Evolutionary conservation across 495 filamentous ascomycete species (phyloP), one percentile per base, ranked within the genome.

Genomic region (Xylaria sp.): DNA sequence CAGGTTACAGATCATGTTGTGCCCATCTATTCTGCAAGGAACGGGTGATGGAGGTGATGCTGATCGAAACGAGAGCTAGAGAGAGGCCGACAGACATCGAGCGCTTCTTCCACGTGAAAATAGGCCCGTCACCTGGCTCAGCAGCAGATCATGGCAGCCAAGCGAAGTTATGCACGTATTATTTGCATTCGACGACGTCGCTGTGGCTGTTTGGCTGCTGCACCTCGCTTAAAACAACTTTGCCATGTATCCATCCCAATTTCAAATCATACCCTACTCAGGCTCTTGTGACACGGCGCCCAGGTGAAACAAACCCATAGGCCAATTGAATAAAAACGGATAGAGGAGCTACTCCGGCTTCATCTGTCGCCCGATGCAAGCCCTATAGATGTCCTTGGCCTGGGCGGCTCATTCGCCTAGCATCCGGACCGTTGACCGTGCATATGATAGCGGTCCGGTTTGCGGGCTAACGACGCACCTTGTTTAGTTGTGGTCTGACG

Each of bases 131-230:
- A 41, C 33, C 29, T 2, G 24, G 41, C 41, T 46, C 9, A 31
- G 48, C 40, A 26, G 40, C 15, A 48, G 26, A 62, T 26, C 37
- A 19, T 63, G 41, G 44, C 44, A 50, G 62, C 62, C 44, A 66
- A 66, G 62, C 43, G 43, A 31, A 48, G 29, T 37, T 14, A 43
- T 66, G 62, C 62, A 66, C 37, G n/a, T 66, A 52, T 66, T 44
- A 52, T 66, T 66, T 40, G 62, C 62, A 66, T 50, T 24, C 19
- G 24, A 21, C 61, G 43, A 37, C 29, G 62, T 52, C 52, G 24
- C 62, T 29, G n/a, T 21, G 26, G 31, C 50, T n/a, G 55, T 35
- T 63, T 21, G 61, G 40, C 44, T 37, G 12, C 24, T 62, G 59
- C 59, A 43, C 59, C 35, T 43, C 37, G 40, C 62, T 50, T 44